Percentiles rank a stretch among this genome's conserved stretches.
These are phyloP conservation scores for Phylloboletellus chloephorus DNA, from an alignment of 1,284 basidiomycete genomes.

Conservation along the genomic window DNA sequence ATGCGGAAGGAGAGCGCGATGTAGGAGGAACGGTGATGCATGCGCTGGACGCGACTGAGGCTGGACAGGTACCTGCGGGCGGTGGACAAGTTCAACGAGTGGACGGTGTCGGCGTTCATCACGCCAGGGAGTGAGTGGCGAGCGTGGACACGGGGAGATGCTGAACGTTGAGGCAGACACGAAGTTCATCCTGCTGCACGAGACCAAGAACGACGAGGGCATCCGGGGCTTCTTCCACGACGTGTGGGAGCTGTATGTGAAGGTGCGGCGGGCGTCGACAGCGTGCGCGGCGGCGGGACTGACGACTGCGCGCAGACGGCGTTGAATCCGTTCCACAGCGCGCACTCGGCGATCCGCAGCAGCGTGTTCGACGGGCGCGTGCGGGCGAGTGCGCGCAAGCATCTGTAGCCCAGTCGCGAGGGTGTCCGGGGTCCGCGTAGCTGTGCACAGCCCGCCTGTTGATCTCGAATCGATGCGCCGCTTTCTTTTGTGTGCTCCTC, in stretches of 20 bases:
- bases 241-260: constrained; percentile 92
- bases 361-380: constrained; percentile 77
- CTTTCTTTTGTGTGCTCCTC: constrained; percentile 1
- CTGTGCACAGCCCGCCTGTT: constrained; percentile 8
- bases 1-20: constrained; percentile 82
- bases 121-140: constrained; percentile 81
- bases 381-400: constrained; percentile 79
- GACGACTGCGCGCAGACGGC: constrained; percentile 54
- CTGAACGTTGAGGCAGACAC: constrained; percentile 50
- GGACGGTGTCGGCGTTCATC: constrained; percentile 91
- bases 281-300: constrained; percentile 1
- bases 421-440: constrained; percentile 22
- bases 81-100: constrained; percentile 95
- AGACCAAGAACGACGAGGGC: constrained; percentile 93
- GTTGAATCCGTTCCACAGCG: constrained; percentile 90
- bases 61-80: constrained; percentile 80
- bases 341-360: constrained; percentile 78
- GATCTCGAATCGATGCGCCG: constrained; percentile 9
- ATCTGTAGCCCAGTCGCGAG: constrained; percentile 40
- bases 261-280: constrained; percentile 48
- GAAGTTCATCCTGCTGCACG: constrained; percentile 89
- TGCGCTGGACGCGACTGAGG: constrained; percentile 13
- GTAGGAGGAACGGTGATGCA: constrained; percentile 46
- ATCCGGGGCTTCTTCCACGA: constrained; percentile 88
- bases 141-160: neutral